Conservation (phyloP, 2,329 filamentous ascomycete species). For the Coleophoma eucalyptorum region DNA sequence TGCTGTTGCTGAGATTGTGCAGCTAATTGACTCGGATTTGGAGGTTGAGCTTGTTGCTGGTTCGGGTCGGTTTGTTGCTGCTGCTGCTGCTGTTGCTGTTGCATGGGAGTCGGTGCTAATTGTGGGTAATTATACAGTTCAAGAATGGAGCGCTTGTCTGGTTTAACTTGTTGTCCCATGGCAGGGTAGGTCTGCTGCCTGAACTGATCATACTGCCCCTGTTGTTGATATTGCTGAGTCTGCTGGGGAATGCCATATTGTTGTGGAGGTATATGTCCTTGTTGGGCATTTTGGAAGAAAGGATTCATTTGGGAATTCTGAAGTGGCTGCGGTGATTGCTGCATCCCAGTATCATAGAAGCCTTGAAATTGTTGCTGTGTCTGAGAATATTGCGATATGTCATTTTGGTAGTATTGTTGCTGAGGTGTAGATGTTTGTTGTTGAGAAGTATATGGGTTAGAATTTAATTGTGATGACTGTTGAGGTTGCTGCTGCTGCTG, state of each 20-base stretch:
- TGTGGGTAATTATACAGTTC: slow-evolving; percentile 60
- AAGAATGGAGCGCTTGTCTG: slow-evolving; percentile 72
- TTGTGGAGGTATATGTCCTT: slow-evolving; percentile 28
- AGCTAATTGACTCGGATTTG: slow-evolving; percentile 7
- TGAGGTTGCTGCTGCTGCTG: slow-evolving; percentile 17
- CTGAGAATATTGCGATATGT: slow-evolving; percentile 28
- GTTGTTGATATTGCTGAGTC: slow-evolving; percentile 22
- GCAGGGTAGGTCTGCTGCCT: slow-evolving; percentile 27
- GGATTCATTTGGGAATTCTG: slow-evolving; percentile 20
- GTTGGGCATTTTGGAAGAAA: slow-evolving; percentile 15
- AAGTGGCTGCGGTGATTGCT: slow-evolving; percentile 14
- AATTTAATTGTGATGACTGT: slow-evolving; percentile 23
- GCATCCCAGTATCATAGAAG: neutral
- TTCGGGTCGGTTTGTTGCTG: slow-evolving; percentile 1
- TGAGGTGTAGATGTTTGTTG: slow-evolving; percentile 25
- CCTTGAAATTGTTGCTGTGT: slow-evolving; percentile 13
- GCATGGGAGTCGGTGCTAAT: slow-evolving; percentile 20
- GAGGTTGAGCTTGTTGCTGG: neutral
- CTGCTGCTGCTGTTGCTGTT: slow-evolving; percentile 12
- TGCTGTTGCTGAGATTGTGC: slow-evolving; percentile 7
- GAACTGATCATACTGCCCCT: slow-evolving; percentile 30
- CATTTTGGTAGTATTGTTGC: slow-evolving; percentile 17
- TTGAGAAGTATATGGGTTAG: slow-evolving; percentile 34
- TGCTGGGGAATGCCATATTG: slow-evolving; percentile 23
- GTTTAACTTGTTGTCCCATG: slow-evolving; percentile 41